Base-by-base conservation (phyloP, 2,329 filamentous ascomycete species). In the Colletotrichum sp. region DNA sequence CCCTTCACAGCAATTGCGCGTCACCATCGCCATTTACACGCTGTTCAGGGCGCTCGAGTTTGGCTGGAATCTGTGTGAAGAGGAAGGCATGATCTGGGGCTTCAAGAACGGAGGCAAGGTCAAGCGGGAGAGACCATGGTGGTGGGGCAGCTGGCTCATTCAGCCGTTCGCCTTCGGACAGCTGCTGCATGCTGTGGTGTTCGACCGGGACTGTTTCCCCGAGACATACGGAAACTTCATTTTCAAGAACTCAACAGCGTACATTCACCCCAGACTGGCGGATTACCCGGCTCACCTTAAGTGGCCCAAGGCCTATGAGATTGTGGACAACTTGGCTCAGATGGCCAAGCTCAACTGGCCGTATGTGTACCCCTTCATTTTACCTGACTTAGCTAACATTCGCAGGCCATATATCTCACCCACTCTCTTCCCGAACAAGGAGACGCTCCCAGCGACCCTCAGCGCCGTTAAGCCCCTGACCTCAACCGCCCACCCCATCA, bases 341-440 rank as follows among this genome's bases (percentile, higher is more conserved):
- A 96, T 98, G 87, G 95, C 96, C 18, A 91, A 91, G 78, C 89
- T 96, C 26, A 92, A 92, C 81, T 98, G 96, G 95, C 96, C 96
- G 89, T 94, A 89, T 79, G 93, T 90, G 64, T 52, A 15, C 36
- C 36, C 18, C n/a, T 15, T 32, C 5, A n/a, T n/a, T 9, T 38
- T 16, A 28, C 9, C n/a, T 26, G 61, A 21, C 34, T 36, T 28
- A 9, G 36, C 77, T 81, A 76, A 81, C 77, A 75, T 75, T 28
- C 56, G 32, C 77, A 95, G 94, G 43, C 88, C 93, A 0, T 98
- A 96, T 83, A 89, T 94, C 66, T 96, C 95, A 1, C 96, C 96
- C 1, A 96, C 96, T 55, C 90, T 98, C 73, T 98, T 97, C 84
- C 96, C 96, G 0, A 88, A 88, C 77, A 92, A 92, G 79, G 89